phyloP scores from a whole-genome alignment of 371 early-diverging fungal genomes.

The Syncephalastrum sp. region DNA sequence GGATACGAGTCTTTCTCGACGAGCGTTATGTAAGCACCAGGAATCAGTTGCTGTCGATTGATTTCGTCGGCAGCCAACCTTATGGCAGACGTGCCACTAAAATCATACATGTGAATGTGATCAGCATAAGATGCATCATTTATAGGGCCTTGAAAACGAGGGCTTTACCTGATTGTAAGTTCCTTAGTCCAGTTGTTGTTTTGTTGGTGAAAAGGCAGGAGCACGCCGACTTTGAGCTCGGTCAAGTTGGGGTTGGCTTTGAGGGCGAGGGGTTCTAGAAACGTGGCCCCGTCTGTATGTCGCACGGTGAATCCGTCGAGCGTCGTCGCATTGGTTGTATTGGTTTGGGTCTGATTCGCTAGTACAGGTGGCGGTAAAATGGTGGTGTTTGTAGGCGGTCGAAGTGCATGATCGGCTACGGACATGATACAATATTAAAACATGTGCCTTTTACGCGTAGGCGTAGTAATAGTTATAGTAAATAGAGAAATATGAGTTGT shows the following conservation, averaged over 20 bases:
- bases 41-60: slow-evolving; percentile 50
- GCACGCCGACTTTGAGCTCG: slow-evolving; percentile 55
- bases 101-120: not conserved
- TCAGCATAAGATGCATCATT: not conserved
- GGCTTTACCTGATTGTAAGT: slow-evolving; percentile 39
- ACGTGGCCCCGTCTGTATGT: slow-evolving; percentile 28
- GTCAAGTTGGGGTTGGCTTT: slow-evolving; percentile 15
- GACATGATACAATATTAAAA: too few species aligned
- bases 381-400: too few species aligned
- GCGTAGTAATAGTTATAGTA: too few species aligned
- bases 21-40: slow-evolving; percentile 57
- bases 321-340: too few species aligned
- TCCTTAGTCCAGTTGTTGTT: slow-evolving; percentile 34
- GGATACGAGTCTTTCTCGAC: slow-evolving; percentile 61
- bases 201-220: slow-evolving; percentile 52
- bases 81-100: slow-evolving; percentile 58
- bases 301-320: slow-evolving; percentile 18
- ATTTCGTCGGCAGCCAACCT: slow-evolving; percentile 59
- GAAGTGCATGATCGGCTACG: too few species aligned
- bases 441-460: too few species aligned
- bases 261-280: slow-evolving; percentile 26
- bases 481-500: too few species aligned
- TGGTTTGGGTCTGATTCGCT: too few species aligned
- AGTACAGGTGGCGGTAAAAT: too few species aligned
- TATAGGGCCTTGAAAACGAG: too few species aligned